phyloP scores from a whole-genome alignment of 1,139 yeast genomes.

The Protomyces arabidopsidicola region DNA sequence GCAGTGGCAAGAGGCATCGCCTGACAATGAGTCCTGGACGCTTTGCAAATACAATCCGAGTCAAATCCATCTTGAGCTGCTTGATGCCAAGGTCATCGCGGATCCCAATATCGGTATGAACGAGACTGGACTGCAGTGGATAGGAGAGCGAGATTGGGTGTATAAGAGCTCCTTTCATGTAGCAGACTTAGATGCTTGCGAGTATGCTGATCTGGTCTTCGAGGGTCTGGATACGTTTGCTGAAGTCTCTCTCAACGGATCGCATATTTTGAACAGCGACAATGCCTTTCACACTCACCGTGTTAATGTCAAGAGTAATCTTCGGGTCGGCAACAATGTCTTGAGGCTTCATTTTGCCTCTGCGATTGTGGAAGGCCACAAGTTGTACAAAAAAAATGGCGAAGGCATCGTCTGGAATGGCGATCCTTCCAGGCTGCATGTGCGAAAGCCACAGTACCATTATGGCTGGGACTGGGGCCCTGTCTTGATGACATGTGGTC shows the following conservation, averaged over 20 bases:
- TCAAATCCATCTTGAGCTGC: slow-evolving; percentile 46
- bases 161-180: slow-evolving; percentile 34
- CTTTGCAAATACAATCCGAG: background rate
- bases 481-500: slow-evolving; percentile 46
- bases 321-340: slow-evolving; percentile 34
- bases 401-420: slow-evolving; percentile 42
- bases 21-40: background rate
- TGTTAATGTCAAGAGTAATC: slow-evolving; percentile 34
- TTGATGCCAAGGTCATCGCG: slow-evolving; percentile 42
- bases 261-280: slow-evolving; percentile 38
- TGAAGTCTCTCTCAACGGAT: slow-evolving; percentile 41
- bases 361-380: slow-evolving; percentile 37
- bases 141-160: slow-evolving; percentile 43
- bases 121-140: slow-evolving; percentile 48
- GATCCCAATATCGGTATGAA: slow-evolving; percentile 47
- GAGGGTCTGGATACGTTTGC: slow-evolving; percentile 48
- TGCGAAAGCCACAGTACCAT: slow-evolving; percentile 53
- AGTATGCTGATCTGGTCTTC: slow-evolving; percentile 36
- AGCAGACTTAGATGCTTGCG: background rate
- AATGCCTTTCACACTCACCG: slow-evolving; percentile 43
- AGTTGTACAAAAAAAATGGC: slow-evolving; percentile 36
- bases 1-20: background rate
- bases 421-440: slow-evolving; percentile 44
- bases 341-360: slow-evolving; percentile 38
- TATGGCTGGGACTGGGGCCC: slow-evolving; percentile 64